phyloP scores from a whole-genome alignment of 1,284 basidiomycete species.

The Omphalotus olearius region DNA sequence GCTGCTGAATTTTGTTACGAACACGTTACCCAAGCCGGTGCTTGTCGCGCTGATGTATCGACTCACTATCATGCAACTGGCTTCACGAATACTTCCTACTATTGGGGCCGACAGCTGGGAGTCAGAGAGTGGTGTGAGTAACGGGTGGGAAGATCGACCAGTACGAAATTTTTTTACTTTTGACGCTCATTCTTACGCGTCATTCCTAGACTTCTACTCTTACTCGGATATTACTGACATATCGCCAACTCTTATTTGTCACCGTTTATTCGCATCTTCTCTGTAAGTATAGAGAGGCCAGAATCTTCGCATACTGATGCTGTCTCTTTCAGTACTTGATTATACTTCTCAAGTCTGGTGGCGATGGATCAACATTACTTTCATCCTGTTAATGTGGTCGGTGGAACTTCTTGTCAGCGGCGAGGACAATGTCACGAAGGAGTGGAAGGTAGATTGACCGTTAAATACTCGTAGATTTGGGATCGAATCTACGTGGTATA shows the following conservation, averaged over 20 bases:
- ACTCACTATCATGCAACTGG: conserved; percentile 78
- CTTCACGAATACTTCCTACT: conserved; percentile 78
- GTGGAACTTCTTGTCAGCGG: conserved; percentile 74
- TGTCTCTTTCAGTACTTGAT: conserved; percentile 53
- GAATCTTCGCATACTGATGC: conserved; percentile 1
- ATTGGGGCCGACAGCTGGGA: conserved; percentile 83
- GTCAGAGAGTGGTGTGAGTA: conserved; percentile 55
- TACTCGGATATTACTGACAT: conserved; percentile 71
- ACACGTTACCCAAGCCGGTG: conserved; percentile 82
- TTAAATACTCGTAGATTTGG: not conserved
- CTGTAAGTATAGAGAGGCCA: conserved; percentile 39
- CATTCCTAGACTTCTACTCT: conserved; percentile 62
- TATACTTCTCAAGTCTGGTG: conserved; percentile 87
- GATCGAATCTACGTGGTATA: not conserved
- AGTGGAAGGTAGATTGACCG: conserved; percentile 74
- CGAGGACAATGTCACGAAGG: conserved; percentile 69
- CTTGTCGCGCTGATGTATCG: conserved; percentile 82
- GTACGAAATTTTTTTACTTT: conserved; percentile 35
- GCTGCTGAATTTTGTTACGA: conserved; percentile 72
- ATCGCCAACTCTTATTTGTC: conserved; percentile 78
- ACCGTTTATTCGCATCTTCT: conserved; percentile 81
- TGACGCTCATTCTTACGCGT: conserved; percentile 1
- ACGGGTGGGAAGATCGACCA: conserved; percentile 69
- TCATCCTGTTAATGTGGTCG: conserved; percentile 77
- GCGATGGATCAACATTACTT: conserved; percentile 85